Conservation (phyloP, 1,139 yeast species). For the Meyerozyma smithsonii region DNA sequence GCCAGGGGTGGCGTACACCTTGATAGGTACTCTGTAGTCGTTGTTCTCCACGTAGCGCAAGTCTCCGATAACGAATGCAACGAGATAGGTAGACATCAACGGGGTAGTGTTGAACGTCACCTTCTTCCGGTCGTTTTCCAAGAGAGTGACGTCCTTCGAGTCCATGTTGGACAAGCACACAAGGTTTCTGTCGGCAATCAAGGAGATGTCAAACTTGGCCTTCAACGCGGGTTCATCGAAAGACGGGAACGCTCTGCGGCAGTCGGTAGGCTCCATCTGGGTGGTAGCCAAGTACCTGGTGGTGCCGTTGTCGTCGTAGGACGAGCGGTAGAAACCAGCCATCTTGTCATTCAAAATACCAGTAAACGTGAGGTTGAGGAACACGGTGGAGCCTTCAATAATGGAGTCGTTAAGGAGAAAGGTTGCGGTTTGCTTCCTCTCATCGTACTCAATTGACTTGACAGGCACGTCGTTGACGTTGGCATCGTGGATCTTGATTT, state of each 20-base stretch:
- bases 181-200: constrained; percentile 54
- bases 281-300: constrained; percentile 71
- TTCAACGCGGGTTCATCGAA: constrained; percentile 84
- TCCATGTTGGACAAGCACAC: constrained; percentile 83
- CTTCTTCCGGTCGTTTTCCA: constrained; percentile 45
- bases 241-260: constrained; percentile 88
- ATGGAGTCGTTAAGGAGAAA: constrained; percentile 53
- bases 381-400: constrained; percentile 35
- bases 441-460: constrained; percentile 31
- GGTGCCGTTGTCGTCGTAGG: constrained; percentile 57
- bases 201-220: constrained; percentile 67
- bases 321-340: constrained; percentile 85
- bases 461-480: constrained; percentile 34
- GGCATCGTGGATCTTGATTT: constrained; percentile 57
- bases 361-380: constrained; percentile 52
- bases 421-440: constrained; percentile 59
- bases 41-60: constrained; percentile 31
- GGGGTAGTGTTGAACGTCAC: constrained; percentile 55
- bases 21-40: constrained; percentile 37
- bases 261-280: constrained; percentile 87
- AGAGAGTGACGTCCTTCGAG: constrained; percentile 42
- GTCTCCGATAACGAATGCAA: constrained; percentile 44
- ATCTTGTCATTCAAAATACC: constrained; percentile 59
- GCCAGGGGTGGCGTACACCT: constrained; percentile 53
- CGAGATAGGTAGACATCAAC: constrained; percentile 67